Conservation (phyloP, 176 grass and related monocot species). For the Pharus latifolius region DNA sequence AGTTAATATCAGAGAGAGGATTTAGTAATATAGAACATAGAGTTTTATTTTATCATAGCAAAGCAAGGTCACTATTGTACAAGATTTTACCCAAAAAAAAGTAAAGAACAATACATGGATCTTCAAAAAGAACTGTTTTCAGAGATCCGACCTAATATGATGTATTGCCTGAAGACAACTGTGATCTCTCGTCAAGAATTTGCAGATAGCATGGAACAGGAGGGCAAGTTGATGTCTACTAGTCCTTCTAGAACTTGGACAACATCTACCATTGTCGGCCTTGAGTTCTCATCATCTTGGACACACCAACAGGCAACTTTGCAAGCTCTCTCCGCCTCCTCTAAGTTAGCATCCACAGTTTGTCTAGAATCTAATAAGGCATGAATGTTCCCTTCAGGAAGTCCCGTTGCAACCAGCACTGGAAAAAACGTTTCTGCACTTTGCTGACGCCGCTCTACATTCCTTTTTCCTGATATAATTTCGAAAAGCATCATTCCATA, state of each 20-base stretch:
- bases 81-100: too few relatives aligned
- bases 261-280: background rate
- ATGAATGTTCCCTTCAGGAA: background rate
- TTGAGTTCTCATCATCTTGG: background rate
- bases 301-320: slow-evolving; percentile 12
- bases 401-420: background rate
- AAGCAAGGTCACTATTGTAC: too few relatives aligned
- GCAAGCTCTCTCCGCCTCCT: background rate
- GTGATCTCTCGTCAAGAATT: background rate
- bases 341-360: background rate
- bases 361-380: background rate
- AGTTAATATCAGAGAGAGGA: too few relatives aligned
- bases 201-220: background rate
- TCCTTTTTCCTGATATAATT: slow-evolving; percentile 12
- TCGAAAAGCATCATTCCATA: slow-evolving; percentile 27
- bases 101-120: too few relatives aligned
- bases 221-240: background rate
- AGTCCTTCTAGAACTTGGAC: background rate
- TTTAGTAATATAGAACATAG: too few relatives aligned
- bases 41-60: too few relatives aligned
- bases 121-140: too few relatives aligned
- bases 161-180: too few relatives aligned
- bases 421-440: background rate
- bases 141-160: too few relatives aligned
- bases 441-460: background rate